These are phyloP conservation scores for Colletotrichum costaricense DNA, from an alignment of 2,329 filamentous ascomycete species.

Conservation along the genomic window DNA sequence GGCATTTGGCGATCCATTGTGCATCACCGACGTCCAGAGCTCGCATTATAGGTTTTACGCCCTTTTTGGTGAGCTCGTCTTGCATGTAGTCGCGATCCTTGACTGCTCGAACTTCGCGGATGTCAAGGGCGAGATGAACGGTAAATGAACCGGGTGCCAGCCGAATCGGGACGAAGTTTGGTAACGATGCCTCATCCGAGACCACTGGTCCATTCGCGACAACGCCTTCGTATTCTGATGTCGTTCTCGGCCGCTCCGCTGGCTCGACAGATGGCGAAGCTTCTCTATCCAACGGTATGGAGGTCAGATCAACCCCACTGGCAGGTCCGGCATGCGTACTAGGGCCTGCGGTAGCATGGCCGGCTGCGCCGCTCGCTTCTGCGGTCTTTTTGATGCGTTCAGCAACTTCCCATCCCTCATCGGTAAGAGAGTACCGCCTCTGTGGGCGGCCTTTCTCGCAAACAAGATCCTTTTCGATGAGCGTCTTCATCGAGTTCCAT, in stretches of 20 bases:
- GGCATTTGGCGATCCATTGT: slow-evolving; percentile 82
- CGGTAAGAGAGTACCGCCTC: slow-evolving; percentile 76
- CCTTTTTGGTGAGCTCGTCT: slow-evolving; percentile 75
- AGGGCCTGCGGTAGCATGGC: slow-evolving; percentile 35
- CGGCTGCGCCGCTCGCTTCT: slow-evolving; percentile 31
- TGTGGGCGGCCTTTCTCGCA: slow-evolving; percentile 76
- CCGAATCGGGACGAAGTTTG: slow-evolving; percentile 67
- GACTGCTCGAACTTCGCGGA: slow-evolving; percentile 78
- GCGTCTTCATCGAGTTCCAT: slow-evolving; percentile 85
- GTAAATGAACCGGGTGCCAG: slow-evolving; percentile 75
- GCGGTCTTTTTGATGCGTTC: slow-evolving; percentile 69
- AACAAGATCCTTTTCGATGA: slow-evolving; percentile 79
- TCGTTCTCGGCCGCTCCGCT: slow-evolving; percentile 38
- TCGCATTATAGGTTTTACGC: slow-evolving; percentile 74
- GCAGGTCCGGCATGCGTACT: slow-evolving; percentile 28
- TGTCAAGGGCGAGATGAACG: slow-evolving; percentile 79
- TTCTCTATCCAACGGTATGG: background rate
- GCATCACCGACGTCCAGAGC: slow-evolving; percentile 79
- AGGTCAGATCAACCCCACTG: slow-evolving; percentile 3
- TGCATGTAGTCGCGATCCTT: slow-evolving; percentile 83
- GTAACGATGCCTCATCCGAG: slow-evolving; percentile 47
- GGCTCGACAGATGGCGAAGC: slow-evolving; percentile 11
- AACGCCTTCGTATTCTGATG: slow-evolving; percentile 48
- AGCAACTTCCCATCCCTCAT: slow-evolving; percentile 82
- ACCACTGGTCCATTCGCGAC: slow-evolving; percentile 52